Conservation (phyloP, 148 eudicot genomes). For the Hydrangea macrophylla region DNA sequence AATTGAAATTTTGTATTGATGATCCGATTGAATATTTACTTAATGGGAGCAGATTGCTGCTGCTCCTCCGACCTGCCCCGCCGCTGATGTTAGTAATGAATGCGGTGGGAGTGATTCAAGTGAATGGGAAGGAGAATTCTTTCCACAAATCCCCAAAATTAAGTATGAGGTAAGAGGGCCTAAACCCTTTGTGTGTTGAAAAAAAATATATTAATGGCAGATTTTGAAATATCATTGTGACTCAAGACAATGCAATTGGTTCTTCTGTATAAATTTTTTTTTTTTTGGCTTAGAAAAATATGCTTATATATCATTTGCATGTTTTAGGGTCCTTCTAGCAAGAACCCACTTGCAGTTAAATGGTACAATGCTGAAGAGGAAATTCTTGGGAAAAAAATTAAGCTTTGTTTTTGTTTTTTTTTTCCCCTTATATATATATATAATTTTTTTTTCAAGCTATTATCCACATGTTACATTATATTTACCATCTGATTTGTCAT, state of each 20-base stretch:
- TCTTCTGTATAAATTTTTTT: neutral
- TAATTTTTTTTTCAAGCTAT: neutral
- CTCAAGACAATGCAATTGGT: neutral
- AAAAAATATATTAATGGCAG: neutral
- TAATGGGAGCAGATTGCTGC: slow-evolving; percentile 47
- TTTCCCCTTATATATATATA: neutral
- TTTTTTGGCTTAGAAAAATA: too few species aligned
- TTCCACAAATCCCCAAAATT: slow-evolving; percentile 84
- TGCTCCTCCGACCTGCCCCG: slow-evolving; percentile 79
- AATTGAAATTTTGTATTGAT: too few species aligned
- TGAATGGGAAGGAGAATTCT: slow-evolving; percentile 93
- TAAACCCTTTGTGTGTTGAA: neutral
- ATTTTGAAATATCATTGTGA: neutral
- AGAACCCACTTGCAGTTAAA: slow-evolving; percentile 73
- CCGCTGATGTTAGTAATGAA: slow-evolving; percentile 47
- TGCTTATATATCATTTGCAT: neutral
- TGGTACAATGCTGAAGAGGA: slow-evolving; percentile 91
- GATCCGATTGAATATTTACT: neutral
- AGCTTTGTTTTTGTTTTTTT: slow-evolving; percentile 40
- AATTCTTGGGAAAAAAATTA: slow-evolving; percentile 91
- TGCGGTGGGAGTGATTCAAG: slow-evolving; percentile 37
- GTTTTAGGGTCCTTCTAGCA: slow-evolving; percentile 76
- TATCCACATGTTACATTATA: neutral
- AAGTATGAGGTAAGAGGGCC: slow-evolving; percentile 68
- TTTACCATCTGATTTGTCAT: neutral